Conservation (phyloP, 1,139 yeast genomes). For the Nakaseomyces nivariensis region DNA sequence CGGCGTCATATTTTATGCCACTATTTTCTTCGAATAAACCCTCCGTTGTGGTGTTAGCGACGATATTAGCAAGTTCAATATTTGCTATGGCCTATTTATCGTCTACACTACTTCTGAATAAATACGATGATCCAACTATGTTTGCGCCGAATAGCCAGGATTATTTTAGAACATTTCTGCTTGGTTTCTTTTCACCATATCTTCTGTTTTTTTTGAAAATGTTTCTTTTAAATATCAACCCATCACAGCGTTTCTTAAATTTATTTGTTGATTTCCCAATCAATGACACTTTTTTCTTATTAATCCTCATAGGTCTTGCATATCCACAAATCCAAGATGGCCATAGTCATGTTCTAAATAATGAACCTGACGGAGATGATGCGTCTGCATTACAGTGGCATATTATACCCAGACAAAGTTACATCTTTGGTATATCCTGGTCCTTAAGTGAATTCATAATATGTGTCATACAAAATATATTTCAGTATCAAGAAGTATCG, state of each 20-base stretch:
- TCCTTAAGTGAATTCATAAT: slow-evolving; percentile 25
- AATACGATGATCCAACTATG: slow-evolving; percentile 23
- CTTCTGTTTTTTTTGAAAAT: slow-evolving; percentile 23
- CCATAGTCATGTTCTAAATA: slow-evolving; percentile 3
- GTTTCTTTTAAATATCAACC: slow-evolving; percentile 18
- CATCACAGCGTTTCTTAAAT: slow-evolving; percentile 12
- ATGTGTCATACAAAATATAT: slow-evolving; percentile 20
- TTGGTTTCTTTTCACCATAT: slow-evolving; percentile 29
- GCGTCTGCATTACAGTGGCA: slow-evolving; percentile 19
- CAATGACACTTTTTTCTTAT: slow-evolving; percentile 27
- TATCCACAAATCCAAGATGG: slow-evolving; percentile 28
- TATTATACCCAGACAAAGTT: slow-evolving; percentile 29
- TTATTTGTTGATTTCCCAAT: slow-evolving; percentile 25
- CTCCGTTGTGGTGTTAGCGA: slow-evolving; percentile 14
- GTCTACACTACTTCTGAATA: slow-evolving; percentile 17
- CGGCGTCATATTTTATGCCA: slow-evolving; percentile 28
- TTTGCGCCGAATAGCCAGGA: slow-evolving; percentile 30
- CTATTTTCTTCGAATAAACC: slow-evolving; percentile 26
- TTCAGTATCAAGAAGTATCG: slow-evolving; percentile 21
- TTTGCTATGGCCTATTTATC: slow-evolving; percentile 15
- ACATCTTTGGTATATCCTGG: slow-evolving; percentile 29
- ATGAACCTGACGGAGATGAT: slow-evolving; percentile 4
- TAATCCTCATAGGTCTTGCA: slow-evolving; percentile 27
- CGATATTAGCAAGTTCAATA: slow-evolving; percentile 9
- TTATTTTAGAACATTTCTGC: slow-evolving; percentile 27